Percentiles rank a stretch among this genome's conserved stretches.
Conservation (phyloP, 371 early-diverging fungal species). For the Mortierella sp. region DNA sequence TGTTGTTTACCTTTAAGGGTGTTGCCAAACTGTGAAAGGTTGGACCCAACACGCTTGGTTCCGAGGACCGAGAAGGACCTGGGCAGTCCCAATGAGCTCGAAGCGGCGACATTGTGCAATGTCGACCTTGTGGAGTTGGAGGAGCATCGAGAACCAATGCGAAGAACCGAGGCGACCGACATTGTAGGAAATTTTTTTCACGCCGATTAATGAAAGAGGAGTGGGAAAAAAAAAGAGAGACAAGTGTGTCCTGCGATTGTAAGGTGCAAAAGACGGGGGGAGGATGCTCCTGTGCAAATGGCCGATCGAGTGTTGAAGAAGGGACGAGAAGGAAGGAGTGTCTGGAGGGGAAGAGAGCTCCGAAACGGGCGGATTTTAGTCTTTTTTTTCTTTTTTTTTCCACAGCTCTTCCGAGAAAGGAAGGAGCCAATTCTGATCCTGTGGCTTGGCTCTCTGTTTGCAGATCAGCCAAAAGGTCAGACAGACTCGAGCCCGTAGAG, state of each 20-base stretch:
- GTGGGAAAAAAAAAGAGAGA: not conserved
- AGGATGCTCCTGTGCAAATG: not conserved
- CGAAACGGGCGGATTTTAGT: constrained; percentile 1
- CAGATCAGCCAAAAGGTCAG: too few relatives aligned
- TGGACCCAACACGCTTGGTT: constrained; percentile 28
- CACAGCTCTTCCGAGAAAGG: not conserved
- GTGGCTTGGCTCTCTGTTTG: not conserved
- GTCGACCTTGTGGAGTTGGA: constrained; percentile 15
- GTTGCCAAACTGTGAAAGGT: constrained; percentile 20
- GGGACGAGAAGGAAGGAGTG: not conserved
- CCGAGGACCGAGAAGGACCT: constrained; percentile 50
- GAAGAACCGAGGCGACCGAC: constrained; percentile 37
- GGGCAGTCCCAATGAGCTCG: constrained; percentile 20
- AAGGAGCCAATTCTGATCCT: not conserved
- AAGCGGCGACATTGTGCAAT: not conserved
- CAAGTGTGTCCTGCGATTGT: not conserved
- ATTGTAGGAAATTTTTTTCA: constrained; percentile 19
- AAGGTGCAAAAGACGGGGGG: not conserved
- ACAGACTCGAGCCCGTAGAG: too few relatives aligned
- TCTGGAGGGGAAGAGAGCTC: not conserved
- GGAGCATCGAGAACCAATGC: constrained; percentile 43
- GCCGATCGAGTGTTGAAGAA: not conserved
- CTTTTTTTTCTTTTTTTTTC: constrained; percentile 13
- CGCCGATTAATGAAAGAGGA: not conserved
- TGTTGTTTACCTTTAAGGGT: constrained; percentile 37